phyloP scores from a whole-genome alignment of 2,329 filamentous ascomycete species.

The Cryphonectria carpinicola region DNA sequence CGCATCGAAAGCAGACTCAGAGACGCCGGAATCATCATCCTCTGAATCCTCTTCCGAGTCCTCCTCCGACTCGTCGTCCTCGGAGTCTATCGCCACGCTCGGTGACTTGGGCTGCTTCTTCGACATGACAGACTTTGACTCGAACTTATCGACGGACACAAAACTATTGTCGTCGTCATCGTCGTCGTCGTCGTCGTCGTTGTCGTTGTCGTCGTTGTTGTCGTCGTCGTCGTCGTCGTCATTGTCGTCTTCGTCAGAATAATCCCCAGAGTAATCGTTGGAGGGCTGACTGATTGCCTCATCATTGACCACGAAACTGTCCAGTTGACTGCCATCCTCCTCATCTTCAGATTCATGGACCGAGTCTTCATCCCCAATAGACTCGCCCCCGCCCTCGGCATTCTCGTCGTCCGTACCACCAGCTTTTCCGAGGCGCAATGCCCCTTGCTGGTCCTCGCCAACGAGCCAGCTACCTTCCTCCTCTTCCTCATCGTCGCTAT shows the following conservation, averaged over 20 bases:
- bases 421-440: slow-evolving; percentile 70
- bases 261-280: slow-evolving; percentile 35
- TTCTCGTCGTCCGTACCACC: slow-evolving; percentile 89
- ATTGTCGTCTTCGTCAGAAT: slow-evolving; percentile 40
- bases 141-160: slow-evolving; percentile 43
- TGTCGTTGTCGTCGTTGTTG: slow-evolving; percentile 39
- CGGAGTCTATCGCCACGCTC: slow-evolving; percentile 36
- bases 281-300: slow-evolving; percentile 39
- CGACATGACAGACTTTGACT: slow-evolving; percentile 37
- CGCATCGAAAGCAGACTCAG: slow-evolving; percentile 45
- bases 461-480: slow-evolving; percentile 82
- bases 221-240: slow-evolving; percentile 40
- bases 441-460: slow-evolving; percentile 64
- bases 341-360: slow-evolving; percentile 57
- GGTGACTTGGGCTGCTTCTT: slow-evolving; percentile 37
- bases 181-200: slow-evolving; percentile 44
- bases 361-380: slow-evolving; percentile 73
- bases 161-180: slow-evolving; percentile 42
- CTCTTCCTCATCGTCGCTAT: slow-evolving; percentile 69
- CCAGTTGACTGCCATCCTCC: slow-evolving; percentile 53
- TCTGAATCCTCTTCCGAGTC: slow-evolving; percentile 27
- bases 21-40: slow-evolving; percentile 36
- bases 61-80: slow-evolving; percentile 41
- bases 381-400: slow-evolving; percentile 84
- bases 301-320: slow-evolving; percentile 60